Evolutionary conservation across 345 rosid genomes (phyloP).

Genomic region (Citrus trifoliata): DNA sequence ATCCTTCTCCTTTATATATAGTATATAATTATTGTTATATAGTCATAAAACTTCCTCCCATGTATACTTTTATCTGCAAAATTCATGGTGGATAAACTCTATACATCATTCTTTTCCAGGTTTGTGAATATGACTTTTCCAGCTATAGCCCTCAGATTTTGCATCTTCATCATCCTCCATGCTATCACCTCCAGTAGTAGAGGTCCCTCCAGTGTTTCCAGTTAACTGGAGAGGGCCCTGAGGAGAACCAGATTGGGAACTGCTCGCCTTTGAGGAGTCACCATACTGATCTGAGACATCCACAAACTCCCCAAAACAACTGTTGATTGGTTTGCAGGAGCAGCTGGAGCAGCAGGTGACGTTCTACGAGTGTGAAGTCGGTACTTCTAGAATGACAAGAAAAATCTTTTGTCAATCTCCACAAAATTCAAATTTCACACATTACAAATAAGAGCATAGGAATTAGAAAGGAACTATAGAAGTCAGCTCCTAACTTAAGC

Average conservation of each 20-base stretch:
- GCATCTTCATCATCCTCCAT: conserved; percentile 80
- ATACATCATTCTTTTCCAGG: conserved; percentile 40
- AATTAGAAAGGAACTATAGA: background rate
- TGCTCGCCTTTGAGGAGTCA: conserved; percentile 48
- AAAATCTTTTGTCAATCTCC: conserved; percentile 12
- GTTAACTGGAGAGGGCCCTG: conserved; percentile 77
- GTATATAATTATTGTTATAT: conserved; percentile 22
- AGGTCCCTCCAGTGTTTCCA: conserved; percentile 50
- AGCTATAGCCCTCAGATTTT: conserved; percentile 67
- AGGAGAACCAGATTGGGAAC: conserved; percentile 68
- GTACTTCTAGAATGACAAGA: conserved; percentile 61
- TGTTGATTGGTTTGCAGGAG: conserved; percentile 43
- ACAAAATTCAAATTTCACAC: background rate
- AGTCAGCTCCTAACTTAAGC: background rate
- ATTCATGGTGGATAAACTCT: conserved; percentile 46
- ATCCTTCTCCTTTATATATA: conserved; percentile 38
- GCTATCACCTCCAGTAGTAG: conserved; percentile 55
- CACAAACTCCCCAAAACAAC: conserved; percentile 60
- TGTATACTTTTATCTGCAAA: conserved; percentile 60
- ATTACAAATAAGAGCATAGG: background rate
- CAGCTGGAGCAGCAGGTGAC: conserved; percentile 21
- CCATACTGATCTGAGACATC: conserved; percentile 51
- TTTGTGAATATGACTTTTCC: conserved; percentile 46
- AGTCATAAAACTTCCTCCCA: conserved; percentile 37
- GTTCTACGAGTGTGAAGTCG: conserved; percentile 63